These are phyloP conservation scores for Colletotrichum sp. DNA, from an alignment of 2,329 filamentous ascomycete genomes.

Conservation along the genomic window DNA sequence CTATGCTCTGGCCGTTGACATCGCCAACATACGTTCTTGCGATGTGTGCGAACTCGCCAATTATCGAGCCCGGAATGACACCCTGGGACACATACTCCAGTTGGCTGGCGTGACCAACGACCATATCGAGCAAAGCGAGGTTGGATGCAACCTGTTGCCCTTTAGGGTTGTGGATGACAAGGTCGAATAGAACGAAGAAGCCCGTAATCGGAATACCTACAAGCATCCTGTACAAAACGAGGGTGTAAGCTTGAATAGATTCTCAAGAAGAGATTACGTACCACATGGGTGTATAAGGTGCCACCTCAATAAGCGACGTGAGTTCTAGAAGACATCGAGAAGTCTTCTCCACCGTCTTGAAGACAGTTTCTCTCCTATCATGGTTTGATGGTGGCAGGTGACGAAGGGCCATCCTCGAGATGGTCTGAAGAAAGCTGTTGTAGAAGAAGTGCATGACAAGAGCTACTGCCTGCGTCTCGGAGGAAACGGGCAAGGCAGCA, in stretches of 20 bases:
- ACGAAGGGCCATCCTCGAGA: constrained; percentile 29
- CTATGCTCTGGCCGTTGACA: constrained; percentile 6
- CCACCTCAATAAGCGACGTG: constrained; percentile 30
- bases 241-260: not conserved
- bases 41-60: constrained; percentile 44
- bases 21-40: constrained; percentile 40
- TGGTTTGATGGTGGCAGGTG: constrained; percentile 12
- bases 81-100: constrained; percentile 42
- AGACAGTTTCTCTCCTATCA: constrained; percentile 17
- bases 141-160: constrained; percentile 37
- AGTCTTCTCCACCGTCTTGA: constrained; percentile 24
- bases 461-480: not conserved
- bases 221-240: constrained; percentile 25
- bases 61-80: constrained; percentile 35
- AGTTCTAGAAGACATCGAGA: constrained; percentile 31
- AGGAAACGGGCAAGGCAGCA: not conserved
- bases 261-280: not conserved
- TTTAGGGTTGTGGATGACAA: constrained; percentile 37
- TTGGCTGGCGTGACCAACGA: constrained; percentile 43
- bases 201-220: constrained; percentile 38
- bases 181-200: constrained; percentile 45
- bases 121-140: constrained; percentile 42
- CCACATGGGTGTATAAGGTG: constrained; percentile 32
- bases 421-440: constrained; percentile 29
- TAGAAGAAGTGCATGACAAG: constrained; percentile 31